These are phyloP conservation scores for Candida sp. DNA, from an alignment of 1,139 yeast species.

Conservation along the genomic window DNA sequence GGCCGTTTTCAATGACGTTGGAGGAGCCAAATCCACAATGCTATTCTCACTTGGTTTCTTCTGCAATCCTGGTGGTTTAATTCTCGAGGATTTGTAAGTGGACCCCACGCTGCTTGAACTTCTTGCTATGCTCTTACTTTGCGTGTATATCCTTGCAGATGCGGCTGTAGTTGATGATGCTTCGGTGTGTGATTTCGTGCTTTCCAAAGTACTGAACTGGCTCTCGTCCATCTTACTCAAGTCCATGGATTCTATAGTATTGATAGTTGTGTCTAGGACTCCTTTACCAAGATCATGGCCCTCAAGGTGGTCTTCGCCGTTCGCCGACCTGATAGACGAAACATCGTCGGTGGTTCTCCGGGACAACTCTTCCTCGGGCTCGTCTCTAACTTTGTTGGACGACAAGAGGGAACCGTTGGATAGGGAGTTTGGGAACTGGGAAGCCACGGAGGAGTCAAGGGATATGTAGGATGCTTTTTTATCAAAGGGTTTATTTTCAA, in stretches of 20 bases:
- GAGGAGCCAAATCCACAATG: conserved; percentile 9
- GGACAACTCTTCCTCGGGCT: background rate
- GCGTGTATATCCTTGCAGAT: conserved; percentile 3
- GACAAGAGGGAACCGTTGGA: conserved; percentile 9
- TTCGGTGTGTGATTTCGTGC: conserved; percentile 1
- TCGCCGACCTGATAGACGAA: background rate
- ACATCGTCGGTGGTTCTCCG: background rate
- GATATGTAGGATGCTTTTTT: conserved; percentile 4
- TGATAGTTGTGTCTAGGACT: background rate
- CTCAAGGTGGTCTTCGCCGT: conserved; percentile 1
- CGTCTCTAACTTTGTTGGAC: background rate
- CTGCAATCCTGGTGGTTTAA: conserved; percentile 19
- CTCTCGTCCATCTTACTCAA: conserved; percentile 5
- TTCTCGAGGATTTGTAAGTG: conserved; percentile 15
- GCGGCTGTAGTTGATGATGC: background rate
- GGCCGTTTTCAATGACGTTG: conserved; percentile 19
- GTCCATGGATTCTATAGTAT: conserved; percentile 11
- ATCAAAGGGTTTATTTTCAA: conserved; percentile 2
- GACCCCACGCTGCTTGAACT: conserved; percentile 17
- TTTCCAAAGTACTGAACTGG: conserved; percentile 4
- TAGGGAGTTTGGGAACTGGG: conserved; percentile 7
- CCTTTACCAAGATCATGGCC: background rate
- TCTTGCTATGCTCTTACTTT: conserved; percentile 6
- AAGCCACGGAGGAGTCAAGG: conserved; percentile 3
- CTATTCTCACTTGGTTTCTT: background rate